Base-by-base conservation (phyloP, 805 yeast species). In the Naumovozyma castellii region DNA sequence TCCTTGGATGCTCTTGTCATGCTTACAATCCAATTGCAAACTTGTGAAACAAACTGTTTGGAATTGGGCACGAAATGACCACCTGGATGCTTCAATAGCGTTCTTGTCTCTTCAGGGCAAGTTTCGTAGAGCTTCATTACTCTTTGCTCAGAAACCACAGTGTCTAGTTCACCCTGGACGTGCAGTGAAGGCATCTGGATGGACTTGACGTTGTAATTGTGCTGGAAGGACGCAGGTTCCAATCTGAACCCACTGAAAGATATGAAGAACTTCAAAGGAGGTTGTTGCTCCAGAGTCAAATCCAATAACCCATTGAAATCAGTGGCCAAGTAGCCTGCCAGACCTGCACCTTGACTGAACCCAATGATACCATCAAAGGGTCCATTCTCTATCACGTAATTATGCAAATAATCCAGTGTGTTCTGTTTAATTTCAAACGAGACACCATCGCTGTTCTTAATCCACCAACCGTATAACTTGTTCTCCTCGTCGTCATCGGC, bases 41-140 rank as follows among this genome's bases (percentile, higher is more conserved):
- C 56, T 36, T 62, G 61, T 5, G 48, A 36, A 1, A 62, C 64
- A 40, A 61, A 64, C 14, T 44, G 54, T 41, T 81, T 83, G 3
- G 85, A 75, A 54, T 84, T 85, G n/a, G 98, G 98, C 30, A 90
- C 94, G 55, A 80, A 90, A 57, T 90, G 98, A 1, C 96, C 96
- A 38, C 97, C 97, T 3, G 97, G 94, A 56, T 90, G 98, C 45
- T 73, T 80, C 42, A 87, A 49, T 34, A 70, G 34, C 0, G 66
- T 68, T 16, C 84, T 62, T 15, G 60, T 59, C 3, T 51, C 54
- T 15, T 62, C 67, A 25, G 61, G 64, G 45, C 73, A 73, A 14
- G 68, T 65, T 8, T 76, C 71, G 46, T 67, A 78, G n/a, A 90
- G 65, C 2, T 64, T 59, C 61, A 72, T 57, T 0, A 81, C 71